phyloP scores from a whole-genome alignment of 2,329 filamentous ascomycete species.

The Parastagonospora avenae region DNA sequence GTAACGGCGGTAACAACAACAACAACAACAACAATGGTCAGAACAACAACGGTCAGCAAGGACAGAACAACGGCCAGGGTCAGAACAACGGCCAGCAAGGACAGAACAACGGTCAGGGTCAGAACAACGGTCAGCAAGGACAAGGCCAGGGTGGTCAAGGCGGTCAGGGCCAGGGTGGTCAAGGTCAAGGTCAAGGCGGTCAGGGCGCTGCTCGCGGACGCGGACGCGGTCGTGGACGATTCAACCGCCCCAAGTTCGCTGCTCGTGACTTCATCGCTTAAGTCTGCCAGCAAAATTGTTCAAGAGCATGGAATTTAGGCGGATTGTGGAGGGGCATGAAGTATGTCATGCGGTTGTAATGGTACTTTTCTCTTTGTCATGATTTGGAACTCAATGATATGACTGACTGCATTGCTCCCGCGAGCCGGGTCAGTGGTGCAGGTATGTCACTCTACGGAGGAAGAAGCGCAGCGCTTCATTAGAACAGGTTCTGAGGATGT shows the following conservation, averaged over 20 bases:
- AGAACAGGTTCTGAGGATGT: constrained; percentile 37
- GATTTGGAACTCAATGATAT: constrained; percentile 27
- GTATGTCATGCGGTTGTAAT: constrained; percentile 35
- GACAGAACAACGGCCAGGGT: constrained; percentile 3
- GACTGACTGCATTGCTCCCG: constrained; percentile 14
- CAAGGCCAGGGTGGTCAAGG: constrained; percentile 8
- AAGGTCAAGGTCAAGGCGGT: constrained; percentile 5
- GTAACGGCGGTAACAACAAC: constrained; percentile 8
- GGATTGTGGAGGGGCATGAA: background rate
- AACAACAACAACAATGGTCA: constrained; percentile 2
- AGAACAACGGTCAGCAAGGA: constrained; percentile 18
- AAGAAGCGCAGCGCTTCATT: constrained; percentile 42
- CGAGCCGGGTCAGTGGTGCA: constrained; percentile 18
- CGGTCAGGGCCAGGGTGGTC: background rate
- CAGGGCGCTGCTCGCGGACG: constrained; percentile 5
- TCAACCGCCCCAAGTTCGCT: constrained; percentile 37
- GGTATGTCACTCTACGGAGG: constrained; percentile 36
- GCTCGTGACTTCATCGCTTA: constrained; percentile 42
- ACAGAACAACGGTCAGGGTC: constrained; percentile 16
- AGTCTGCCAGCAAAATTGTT: background rate
- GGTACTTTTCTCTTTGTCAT: constrained; percentile 25
- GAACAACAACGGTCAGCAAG: constrained; percentile 4
- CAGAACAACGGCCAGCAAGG: constrained; percentile 16
- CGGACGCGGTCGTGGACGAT: constrained; percentile 27
- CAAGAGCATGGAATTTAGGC: constrained; percentile 4